Evolutionary conservation across 805 yeast species (phyloP).

Genomic region (Lipomyces spencermartinsiae): DNA sequence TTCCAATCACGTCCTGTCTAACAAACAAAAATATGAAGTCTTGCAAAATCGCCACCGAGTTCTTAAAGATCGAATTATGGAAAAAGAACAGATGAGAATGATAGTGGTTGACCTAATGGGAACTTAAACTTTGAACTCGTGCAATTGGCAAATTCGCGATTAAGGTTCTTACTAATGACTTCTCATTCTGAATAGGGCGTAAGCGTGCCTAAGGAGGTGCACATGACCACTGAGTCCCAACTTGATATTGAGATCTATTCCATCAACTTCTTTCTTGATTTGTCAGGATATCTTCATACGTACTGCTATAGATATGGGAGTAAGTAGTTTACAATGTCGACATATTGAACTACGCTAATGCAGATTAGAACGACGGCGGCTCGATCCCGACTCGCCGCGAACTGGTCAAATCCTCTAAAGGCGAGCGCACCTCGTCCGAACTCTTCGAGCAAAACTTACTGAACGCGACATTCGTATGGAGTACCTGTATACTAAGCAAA

Average conservation of each 20-base stretch:
- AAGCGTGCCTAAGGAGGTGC: not conserved
- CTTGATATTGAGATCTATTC: not conserved
- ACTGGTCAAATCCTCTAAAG: slow-evolving; percentile 35
- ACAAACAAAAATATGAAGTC: not conserved
- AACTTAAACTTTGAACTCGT: not conserved
- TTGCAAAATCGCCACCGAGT: not conserved
- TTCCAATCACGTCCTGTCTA: not conserved
- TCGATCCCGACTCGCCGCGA: slow-evolving; percentile 41
- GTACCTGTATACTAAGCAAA: slow-evolving; percentile 56
- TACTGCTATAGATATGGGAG: slow-evolving; percentile 14
- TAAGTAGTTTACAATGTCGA: slow-evolving; percentile 4
- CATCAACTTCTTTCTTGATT: not conserved
- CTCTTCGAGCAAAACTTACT: slow-evolving; percentile 32
- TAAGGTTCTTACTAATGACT: slow-evolving; percentile 11
- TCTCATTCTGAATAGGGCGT: not conserved
- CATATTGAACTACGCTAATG: not conserved
- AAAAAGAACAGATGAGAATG: not conserved
- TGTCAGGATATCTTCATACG: not conserved
- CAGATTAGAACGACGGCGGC: slow-evolving; percentile 40
- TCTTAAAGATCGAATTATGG: not conserved
- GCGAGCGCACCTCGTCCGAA: slow-evolving; percentile 33
- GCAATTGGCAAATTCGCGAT: slow-evolving; percentile 3
- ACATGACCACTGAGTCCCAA: not conserved
- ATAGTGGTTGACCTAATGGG: not conserved
- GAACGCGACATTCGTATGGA: slow-evolving; percentile 46